Evolutionary conservation across 805 yeast genomes (phyloP).

Genomic region (Candida ascalaphidarum): DNA sequence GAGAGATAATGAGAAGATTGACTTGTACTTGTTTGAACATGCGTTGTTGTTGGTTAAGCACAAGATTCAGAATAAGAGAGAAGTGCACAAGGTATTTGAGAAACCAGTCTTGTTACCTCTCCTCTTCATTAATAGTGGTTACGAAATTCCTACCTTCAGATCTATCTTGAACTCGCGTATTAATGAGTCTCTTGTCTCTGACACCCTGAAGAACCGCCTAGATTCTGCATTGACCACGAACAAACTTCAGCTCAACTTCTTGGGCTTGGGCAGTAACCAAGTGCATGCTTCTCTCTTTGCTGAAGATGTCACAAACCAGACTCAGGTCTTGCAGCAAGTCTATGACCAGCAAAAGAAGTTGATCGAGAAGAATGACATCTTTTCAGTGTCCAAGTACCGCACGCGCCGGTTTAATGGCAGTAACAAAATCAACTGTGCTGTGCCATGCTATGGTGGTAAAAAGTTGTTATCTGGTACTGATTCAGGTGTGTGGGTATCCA

Average conservation of each 20-base stretch:
- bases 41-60: constrained; percentile 77
- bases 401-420: constrained; percentile 66
- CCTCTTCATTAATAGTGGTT: constrained; percentile 65
- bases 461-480: constrained; percentile 88
- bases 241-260: constrained; percentile 42
- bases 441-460: constrained; percentile 91
- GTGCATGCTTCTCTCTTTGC: constrained; percentile 47
- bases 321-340: constrained; percentile 71
- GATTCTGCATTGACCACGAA: constrained; percentile 20
- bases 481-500: constrained; percentile 79
- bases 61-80: constrained; percentile 81
- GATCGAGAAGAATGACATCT: constrained; percentile 67
- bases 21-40: constrained; percentile 82
- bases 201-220: constrained; percentile 17
- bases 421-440: constrained; percentile 82
- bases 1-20: constrained; percentile 73
- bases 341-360: constrained; percentile 71
- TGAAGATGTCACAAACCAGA: constrained; percentile 54
- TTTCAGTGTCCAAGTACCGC: constrained; percentile 66
- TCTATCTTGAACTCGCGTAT: constrained; percentile 28
- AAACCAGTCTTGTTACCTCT: constrained; percentile 80
- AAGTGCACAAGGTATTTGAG: constrained; percentile 84
- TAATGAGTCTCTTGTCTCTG: constrained; percentile 29
- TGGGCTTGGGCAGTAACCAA: constrained; percentile 46
- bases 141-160: constrained; percentile 61